Percentiles rank a stretch among this genome's conserved stretches.
Conservation (phyloP, 2,329 filamentous ascomycete species). For the Ophiostoma perfectum region DNA sequence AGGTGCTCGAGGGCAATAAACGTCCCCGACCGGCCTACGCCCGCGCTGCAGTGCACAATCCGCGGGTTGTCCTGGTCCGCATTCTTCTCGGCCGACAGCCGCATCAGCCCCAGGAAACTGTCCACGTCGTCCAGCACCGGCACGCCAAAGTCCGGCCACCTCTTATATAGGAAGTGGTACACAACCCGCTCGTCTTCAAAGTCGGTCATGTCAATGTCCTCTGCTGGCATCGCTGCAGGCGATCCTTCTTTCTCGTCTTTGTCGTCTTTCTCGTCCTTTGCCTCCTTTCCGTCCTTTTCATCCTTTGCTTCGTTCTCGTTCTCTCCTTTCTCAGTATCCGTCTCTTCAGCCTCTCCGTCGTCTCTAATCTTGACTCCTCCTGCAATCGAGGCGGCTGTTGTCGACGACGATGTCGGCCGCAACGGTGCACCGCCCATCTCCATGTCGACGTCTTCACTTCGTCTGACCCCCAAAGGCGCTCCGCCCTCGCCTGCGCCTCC, state of each 20-base stretch:
- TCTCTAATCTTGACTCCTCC: neutral
- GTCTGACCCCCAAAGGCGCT: neutral
- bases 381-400: neutral
- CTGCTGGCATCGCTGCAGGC: neutral
- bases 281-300: no score
- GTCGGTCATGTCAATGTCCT: conserved; percentile 1
- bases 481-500: neutral
- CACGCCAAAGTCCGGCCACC: conserved; percentile 87
- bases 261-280: neutral
- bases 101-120: conserved; percentile 64
- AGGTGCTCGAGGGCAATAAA: conserved; percentile 96
- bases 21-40: conserved; percentile 88
- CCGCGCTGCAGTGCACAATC: conserved; percentile 82
- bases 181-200: conserved; percentile 55
- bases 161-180: conserved; percentile 79
- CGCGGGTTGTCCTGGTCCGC: conserved; percentile 60
- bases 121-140: conserved; percentile 63
- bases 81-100: conserved; percentile 57
- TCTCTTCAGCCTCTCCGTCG: neutral
- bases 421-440: conserved; percentile 5
- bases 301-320: no score
- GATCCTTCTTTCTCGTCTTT: neutral
- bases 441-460: neutral
- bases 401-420: neutral
- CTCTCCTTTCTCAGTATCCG: neutral